phyloP scores from a whole-genome alignment of 73 alveolate species.

The Paramecium pentaurelia region DNA sequence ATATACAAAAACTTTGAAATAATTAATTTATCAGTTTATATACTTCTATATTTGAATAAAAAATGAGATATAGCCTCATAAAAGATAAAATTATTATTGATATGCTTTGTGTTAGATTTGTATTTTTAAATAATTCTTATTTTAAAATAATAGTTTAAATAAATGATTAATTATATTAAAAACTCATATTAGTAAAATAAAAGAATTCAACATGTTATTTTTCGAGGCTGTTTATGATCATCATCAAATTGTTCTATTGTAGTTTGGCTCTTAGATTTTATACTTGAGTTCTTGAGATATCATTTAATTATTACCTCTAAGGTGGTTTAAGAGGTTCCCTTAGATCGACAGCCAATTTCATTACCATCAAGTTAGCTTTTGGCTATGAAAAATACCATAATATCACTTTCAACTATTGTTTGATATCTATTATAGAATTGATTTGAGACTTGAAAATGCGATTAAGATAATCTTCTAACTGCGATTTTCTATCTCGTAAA shows the following conservation, averaged over 20 bases:
- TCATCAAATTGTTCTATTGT: neutral
- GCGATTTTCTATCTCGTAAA: neutral
- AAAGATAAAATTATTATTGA: neutral
- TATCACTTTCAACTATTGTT: neutral
- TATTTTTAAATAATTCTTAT: neutral
- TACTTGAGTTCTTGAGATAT: neutral
- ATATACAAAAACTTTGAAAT: neutral
- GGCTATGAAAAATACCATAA: neutral
- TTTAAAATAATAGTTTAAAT: neutral
- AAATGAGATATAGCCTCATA: neutral
- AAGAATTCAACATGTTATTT: neutral
- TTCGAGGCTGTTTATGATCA: neutral
- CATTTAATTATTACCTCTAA: neutral
- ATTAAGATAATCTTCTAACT: neutral
- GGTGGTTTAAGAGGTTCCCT: neutral
- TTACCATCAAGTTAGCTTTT: neutral
- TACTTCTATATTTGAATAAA: neutral
- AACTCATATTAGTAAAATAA: neutral
- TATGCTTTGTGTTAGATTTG: neutral
- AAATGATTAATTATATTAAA: neutral
- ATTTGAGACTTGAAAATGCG: neutral
- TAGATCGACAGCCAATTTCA: slow-evolving; percentile 8
- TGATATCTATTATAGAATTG: neutral
- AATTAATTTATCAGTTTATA: neutral
- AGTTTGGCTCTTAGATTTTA: neutral